phyloP scores from a whole-genome alignment of 495 filamentous ascomycete species.

The Aspergillus bertholletiae region DNA sequence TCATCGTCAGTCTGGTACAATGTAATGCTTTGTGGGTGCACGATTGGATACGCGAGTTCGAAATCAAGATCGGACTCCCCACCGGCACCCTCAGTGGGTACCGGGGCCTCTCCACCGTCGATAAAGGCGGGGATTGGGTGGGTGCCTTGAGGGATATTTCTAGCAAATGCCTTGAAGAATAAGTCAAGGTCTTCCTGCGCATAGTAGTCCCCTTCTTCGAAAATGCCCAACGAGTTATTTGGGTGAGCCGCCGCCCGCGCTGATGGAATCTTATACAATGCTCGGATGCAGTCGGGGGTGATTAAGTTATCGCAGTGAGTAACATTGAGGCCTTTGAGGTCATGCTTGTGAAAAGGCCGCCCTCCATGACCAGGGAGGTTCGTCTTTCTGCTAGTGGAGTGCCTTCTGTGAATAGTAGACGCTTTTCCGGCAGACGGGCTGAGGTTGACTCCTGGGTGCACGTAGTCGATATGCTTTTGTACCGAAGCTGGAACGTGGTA shows the following conservation, averaged over 20 bases:
- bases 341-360: neutral
- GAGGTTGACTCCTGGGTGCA: slow-evolving; percentile 48
- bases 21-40: slow-evolving; percentile 57
- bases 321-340: slow-evolving; percentile 14
- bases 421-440: slow-evolving; percentile 31
- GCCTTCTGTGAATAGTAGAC: too few relatives aligned
- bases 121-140: slow-evolving; percentile 38
- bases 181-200: slow-evolving; percentile 55
- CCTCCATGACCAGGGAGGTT: too few relatives aligned
- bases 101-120: slow-evolving; percentile 41
- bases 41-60: slow-evolving; percentile 46
- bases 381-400: too few relatives aligned
- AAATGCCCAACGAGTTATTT: slow-evolving; percentile 43
- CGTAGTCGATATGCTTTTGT: slow-evolving; percentile 53
- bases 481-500: slow-evolving; percentile 53
- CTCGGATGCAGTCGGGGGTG: slow-evolving; percentile 32
- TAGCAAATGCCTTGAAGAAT: slow-evolving; percentile 48
- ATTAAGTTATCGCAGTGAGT: slow-evolving; percentile 34
- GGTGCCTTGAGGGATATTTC: slow-evolving; percentile 29
- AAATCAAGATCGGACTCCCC: slow-evolving; percentile 51
- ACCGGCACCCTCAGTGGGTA: slow-evolving; percentile 26
- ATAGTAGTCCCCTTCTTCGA: slow-evolving; percentile 40
- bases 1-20: slow-evolving; percentile 59
- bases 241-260: slow-evolving; percentile 29
- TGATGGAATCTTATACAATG: slow-evolving; percentile 41